A percentile compares a stretch with the other conserved stretches of the same genome.
phyloP scores from a whole-genome alignment of 768 basidiomycete species.

The Guyanaporus albipodus region DNA sequence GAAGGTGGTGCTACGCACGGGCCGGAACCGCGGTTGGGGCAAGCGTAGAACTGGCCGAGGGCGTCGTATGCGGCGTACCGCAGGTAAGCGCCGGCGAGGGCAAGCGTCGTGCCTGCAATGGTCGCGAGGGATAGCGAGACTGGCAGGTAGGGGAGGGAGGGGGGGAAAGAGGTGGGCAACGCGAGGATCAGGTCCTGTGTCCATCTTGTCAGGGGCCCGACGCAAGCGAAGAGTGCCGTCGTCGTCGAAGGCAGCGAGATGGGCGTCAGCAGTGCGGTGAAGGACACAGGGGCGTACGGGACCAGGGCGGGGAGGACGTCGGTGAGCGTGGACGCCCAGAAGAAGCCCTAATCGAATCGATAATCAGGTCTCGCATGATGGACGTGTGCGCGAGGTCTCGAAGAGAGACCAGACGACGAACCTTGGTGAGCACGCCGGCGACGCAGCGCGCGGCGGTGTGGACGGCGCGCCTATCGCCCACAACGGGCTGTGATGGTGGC shows the following conservation, averaged over 20 bases:
- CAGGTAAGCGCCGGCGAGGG: slow-evolving; percentile 39
- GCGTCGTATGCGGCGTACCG: slow-evolving; percentile 31
- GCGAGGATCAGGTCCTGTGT: background rate
- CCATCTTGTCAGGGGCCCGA: background rate
- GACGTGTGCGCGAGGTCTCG: background rate
- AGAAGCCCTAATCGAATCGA: slow-evolving; percentile 10
- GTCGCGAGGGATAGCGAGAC: background rate
- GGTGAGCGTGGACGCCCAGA: slow-evolving; percentile 11
- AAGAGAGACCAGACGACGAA: background rate
- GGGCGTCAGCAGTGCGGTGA: background rate
- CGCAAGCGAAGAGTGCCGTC: slow-evolving; percentile 1
- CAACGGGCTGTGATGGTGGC: slow-evolving; percentile 26
- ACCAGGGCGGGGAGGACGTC: slow-evolving; percentile 7
- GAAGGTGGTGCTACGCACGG: slow-evolving; percentile 1
- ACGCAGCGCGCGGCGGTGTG: slow-evolving; percentile 7
- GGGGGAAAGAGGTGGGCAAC: background rate
- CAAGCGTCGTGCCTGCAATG: slow-evolving; percentile 38
- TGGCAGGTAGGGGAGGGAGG: background rate
- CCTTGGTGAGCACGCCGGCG: slow-evolving; percentile 13
- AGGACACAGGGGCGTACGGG: background rate
- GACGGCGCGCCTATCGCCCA: slow-evolving; percentile 22
- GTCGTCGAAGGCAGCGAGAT: background rate
- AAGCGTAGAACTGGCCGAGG: slow-evolving; percentile 25
- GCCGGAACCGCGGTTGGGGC: slow-evolving; percentile 5
- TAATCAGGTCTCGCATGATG: too few species aligned